Evolutionary conservation across 148 eudicot genomes (phyloP).

Genomic region (Polygonum maritimum): DNA sequence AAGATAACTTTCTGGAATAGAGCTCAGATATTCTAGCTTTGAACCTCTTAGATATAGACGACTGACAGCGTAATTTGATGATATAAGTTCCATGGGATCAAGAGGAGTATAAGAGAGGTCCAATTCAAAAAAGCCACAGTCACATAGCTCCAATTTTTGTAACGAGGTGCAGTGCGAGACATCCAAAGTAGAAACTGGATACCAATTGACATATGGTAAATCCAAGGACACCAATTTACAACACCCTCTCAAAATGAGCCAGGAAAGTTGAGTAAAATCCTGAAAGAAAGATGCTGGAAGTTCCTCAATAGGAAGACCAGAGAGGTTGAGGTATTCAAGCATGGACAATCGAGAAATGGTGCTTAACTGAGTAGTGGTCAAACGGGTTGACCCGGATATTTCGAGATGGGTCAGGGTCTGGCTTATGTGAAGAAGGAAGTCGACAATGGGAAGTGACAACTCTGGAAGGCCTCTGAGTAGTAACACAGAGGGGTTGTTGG

Average conservation of each 20-base stretch:
- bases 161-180: background rate
- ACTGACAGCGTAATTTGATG: background rate
- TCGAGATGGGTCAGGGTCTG: background rate
- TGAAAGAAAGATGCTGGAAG: background rate
- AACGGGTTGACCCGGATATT: background rate
- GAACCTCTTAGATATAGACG: background rate
- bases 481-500: background rate
- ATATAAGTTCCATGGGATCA: background rate
- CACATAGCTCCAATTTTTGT: background rate
- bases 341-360: background rate
- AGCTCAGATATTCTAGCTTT: background rate
- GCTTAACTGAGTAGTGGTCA: background rate
- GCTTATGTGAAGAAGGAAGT: background rate
- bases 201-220: too few relatives aligned
- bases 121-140: too few relatives aligned
- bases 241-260: background rate
- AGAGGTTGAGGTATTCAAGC: background rate
- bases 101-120: background rate
- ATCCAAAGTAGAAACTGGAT: too few relatives aligned
- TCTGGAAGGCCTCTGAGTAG: background rate
- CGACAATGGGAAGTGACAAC: background rate
- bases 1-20: rapidly evolving
- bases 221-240: background rate
- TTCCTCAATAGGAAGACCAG: background rate
- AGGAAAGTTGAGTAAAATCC: background rate